Evolutionary conservation across 768 basidiomycete species (phyloP).

Genomic region (Termitomyces sp.): DNA sequence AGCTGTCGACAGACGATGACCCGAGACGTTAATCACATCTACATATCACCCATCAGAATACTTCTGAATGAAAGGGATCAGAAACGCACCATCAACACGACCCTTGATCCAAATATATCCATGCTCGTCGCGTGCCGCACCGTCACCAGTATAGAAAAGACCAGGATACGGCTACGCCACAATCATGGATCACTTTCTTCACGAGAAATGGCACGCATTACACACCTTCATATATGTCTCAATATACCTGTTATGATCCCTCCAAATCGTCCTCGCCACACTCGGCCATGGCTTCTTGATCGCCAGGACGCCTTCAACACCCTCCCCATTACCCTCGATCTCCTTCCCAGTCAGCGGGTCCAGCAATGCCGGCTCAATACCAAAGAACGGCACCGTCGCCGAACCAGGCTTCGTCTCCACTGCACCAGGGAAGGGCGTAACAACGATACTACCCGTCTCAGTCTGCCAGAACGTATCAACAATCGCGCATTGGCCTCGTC

Average conservation of each 20-base stretch:
- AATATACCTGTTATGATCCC: constrained; percentile 82
- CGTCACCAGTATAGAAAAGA: constrained; percentile 96
- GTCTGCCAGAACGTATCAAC: constrained; percentile 99
- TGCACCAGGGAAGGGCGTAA: constrained; percentile 95
- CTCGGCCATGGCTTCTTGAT: constrained; percentile 92
- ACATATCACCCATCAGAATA: neutral
- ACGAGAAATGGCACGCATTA: neutral
- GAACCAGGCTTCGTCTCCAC: constrained; percentile 95
- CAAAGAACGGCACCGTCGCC: constrained; percentile 98
- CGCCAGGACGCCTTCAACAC: constrained; percentile 88
- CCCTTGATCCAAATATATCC: constrained; percentile 99
- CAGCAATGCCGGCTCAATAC: constrained; percentile 84
- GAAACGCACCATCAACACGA: constrained; percentile 76
- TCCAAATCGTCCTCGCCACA: constrained; percentile 89
- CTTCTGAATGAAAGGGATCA: neutral
- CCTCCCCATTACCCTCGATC: constrained; percentile 78
- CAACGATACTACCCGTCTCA: constrained; percentile 93
- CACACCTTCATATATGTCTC: constrained; percentile 50
- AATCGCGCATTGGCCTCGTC: constrained; percentile 82
- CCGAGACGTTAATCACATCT: constrained; percentile 98
- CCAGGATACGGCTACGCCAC: constrained; percentile 72
- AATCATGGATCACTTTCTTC: too few species aligned
- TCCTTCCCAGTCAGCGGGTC: constrained; percentile 80
- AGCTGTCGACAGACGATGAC: constrained; percentile 94
- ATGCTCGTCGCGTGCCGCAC: constrained; percentile 89